Evolutionary conservation across 1,139 yeast species (phyloP).

Genomic region (Taphrina deformans): DNA sequence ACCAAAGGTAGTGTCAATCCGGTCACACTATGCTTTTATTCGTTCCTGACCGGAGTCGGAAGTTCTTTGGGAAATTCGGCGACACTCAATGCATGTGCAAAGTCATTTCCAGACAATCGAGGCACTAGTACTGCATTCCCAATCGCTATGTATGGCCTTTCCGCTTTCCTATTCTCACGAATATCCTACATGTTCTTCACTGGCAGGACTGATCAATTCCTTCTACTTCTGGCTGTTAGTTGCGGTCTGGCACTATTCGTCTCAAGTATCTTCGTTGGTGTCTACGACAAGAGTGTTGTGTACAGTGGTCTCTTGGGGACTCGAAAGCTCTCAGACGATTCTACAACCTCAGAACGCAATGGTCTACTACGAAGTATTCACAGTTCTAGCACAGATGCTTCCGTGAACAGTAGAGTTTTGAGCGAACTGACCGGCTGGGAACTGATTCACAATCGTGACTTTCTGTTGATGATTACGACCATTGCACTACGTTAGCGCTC

Average conservation of each 20-base stretch:
- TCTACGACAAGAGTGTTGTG: not conserved
- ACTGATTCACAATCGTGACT: slow-evolving; percentile 7
- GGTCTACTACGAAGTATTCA: not conserved
- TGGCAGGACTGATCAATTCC: slow-evolving; percentile 37
- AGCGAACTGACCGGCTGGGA: slow-evolving; percentile 20
- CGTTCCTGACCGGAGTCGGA: slow-evolving; percentile 46
- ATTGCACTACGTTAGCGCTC: slow-evolving; percentile 16
- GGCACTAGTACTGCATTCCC: slow-evolving; percentile 43
- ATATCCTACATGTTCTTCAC: slow-evolving; percentile 44
- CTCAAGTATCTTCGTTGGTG: slow-evolving; percentile 13
- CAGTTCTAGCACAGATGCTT: not conserved
- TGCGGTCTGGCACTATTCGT: slow-evolving; percentile 14
- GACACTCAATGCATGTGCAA: slow-evolving; percentile 50
- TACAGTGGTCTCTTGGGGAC: not conserved
- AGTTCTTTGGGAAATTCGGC: slow-evolving; percentile 48
- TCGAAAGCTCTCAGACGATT: not conserved
- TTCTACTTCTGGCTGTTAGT: slow-evolving; percentile 42
- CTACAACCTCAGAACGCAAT: not conserved
- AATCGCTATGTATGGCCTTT: slow-evolving; percentile 50
- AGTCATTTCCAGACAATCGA: slow-evolving; percentile 44
- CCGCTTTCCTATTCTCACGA: slow-evolving; percentile 48
- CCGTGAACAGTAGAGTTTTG: not conserved
- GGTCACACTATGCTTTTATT: slow-evolving; percentile 34
- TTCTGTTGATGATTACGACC: slow-evolving; percentile 12
- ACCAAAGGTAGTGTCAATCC: not conserved